Percentiles rank a stretch among this genome's conserved stretches.
Conservation (phyloP, 1,139 yeast genomes). For the Diutina sp. region DNA sequence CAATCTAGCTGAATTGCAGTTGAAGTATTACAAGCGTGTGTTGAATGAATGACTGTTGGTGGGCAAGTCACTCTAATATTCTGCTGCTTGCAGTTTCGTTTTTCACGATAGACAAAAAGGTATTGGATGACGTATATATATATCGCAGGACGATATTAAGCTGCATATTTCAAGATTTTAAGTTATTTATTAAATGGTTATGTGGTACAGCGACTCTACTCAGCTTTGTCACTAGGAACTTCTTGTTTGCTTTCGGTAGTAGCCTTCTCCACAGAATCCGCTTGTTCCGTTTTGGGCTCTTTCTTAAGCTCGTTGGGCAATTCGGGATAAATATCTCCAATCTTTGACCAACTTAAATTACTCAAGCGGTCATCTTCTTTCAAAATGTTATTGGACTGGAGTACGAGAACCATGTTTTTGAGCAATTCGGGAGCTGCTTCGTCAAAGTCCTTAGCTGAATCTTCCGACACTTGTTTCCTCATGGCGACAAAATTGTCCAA, state of each 20-base stretch:
- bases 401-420: constrained; percentile 41
- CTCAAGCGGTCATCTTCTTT: constrained; percentile 15
- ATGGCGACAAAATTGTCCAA: constrained; percentile 20
- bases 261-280: neutral
- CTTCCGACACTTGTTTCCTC: constrained; percentile 11
- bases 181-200: neutral
- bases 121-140: neutral
- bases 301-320: neutral
- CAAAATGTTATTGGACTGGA: constrained; percentile 17
- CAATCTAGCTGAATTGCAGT: neutral
- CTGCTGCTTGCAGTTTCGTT: too few species aligned
- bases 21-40: neutral
- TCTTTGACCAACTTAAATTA: constrained; percentile 27
- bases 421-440: constrained; percentile 54
- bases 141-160: neutral
- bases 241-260: neutral
- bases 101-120: neutral
- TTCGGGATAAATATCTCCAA: constrained; percentile 30
- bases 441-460: constrained; percentile 22
- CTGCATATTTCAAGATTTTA: too few species aligned
- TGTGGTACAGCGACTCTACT: neutral
- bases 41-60: too few species aligned
- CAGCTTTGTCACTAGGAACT: neutral
- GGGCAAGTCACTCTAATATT: too few species aligned
- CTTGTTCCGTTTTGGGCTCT: neutral